Evolutionary conservation across 495 filamentous ascomycete species (phyloP), one percentile per base, ranked within the genome.

Genomic region (Neurospora sp.): DNA sequence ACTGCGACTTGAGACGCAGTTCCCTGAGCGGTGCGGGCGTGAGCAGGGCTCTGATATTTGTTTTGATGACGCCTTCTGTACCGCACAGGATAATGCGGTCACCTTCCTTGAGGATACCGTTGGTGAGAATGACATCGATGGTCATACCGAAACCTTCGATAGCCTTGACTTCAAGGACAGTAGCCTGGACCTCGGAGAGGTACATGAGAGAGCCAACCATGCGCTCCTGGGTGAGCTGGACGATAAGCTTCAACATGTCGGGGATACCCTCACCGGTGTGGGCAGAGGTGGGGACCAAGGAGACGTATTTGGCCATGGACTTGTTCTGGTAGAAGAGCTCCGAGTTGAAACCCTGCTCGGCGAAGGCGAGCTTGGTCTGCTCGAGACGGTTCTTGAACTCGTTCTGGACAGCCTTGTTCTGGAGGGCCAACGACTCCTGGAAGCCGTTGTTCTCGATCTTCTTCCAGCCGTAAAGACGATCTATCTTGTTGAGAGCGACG

Each of bases 191-290:
- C 83, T 98, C 94, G 12, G 94, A 96, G 61, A 98, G 87, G 81
- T 98, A 99, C 96, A 99, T 99, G 75, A 99, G 88, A 69, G 93
- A 91, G 79, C 91, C 95, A 71, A 94, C 97, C 96, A 99, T 98
- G 72, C 96, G 91, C 85, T 99, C 94, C 83, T 99, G 96, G 2
- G 93, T 96, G 69, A 99, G 84, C 72, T 91, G 89, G 37, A 97
- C 85, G 78, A 99, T 90, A 68, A 99, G 89, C 87, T 97, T 98
- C 75, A 99, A 84, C 95, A 99, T 97, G 82, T 99, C 96, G 37
- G 96, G 96, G 76, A 99, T 94, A 88, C 96, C 96, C 84, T 99
- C 96, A 74, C 96, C 96, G 12, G 96, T 98, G 84, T 97, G 93
- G 12, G 96, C 96, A 16, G 95, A 98, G 9, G 96, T 99, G 14